Conservation (phyloP, 371 early-diverging fungal species). For the Conidiobolus incongruus region DNA sequence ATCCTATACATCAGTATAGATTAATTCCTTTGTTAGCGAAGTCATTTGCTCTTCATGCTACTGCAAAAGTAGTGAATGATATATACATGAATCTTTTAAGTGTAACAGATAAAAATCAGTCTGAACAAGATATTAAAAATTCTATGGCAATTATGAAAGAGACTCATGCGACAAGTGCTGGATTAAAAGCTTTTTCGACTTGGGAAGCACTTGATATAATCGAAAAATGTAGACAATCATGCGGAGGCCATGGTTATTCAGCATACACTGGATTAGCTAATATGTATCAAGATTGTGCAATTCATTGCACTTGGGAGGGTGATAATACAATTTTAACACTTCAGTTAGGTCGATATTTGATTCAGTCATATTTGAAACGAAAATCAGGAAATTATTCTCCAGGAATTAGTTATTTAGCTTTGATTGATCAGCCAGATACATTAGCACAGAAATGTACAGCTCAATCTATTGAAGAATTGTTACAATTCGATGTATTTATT, state of each 20-base stretch:
- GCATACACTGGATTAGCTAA: constrained; percentile 51
- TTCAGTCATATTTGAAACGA: constrained; percentile 3
- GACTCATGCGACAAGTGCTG: constrained; percentile 63
- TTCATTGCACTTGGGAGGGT: constrained; percentile 66
- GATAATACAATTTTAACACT: constrained; percentile 63
- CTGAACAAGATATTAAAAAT: no score
- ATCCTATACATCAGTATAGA: constrained; percentile 55
- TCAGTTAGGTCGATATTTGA: constrained; percentile 47
- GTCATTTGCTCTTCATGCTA: constrained; percentile 57
- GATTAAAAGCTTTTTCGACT: constrained; percentile 58
- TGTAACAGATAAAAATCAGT: no score
- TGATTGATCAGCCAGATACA: not conserved
- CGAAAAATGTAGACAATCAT: constrained; percentile 57
- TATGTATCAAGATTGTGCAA: constrained; percentile 38
- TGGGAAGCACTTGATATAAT: constrained; percentile 44
- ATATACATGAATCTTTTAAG: no score
- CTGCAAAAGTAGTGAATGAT: no score
- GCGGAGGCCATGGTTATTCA: constrained; percentile 78
- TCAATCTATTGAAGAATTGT: constrained; percentile 17
- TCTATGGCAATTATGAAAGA: no score
- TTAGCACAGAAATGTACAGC: no score
- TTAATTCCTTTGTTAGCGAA: constrained; percentile 56
- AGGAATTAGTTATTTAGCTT: not conserved
- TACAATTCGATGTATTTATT: constrained; percentile 23
- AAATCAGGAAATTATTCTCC: not conserved